Base-by-base conservation (phyloP, 2,329 filamentous ascomycete genomes). In the Alternaria gaisen region DNA sequence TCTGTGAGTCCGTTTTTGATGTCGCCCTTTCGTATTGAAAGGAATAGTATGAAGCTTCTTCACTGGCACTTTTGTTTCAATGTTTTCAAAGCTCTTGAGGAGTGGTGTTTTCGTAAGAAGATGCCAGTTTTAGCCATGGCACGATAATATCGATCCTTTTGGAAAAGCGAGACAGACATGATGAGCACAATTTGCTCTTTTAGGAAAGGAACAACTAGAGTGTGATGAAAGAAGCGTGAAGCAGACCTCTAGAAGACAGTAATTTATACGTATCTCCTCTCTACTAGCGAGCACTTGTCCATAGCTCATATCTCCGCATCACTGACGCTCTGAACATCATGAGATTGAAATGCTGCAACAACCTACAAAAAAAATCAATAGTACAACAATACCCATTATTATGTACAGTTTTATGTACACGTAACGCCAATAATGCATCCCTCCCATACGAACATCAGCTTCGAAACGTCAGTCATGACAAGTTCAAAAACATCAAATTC, bases 321-420 rank as follows among this genome's bases (percentile, higher is more conserved):
- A n/a, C 46, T 34, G 20, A 5, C 4, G 10, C 1, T 1, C 14
- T 4, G 9, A 5, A 22, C 7, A 48, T 48, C 4, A 14, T 16
- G 16, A 46, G 3, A 16, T 46, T 18, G 5, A 4, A 7, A 18
- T 0, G 28, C 22, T 34, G 6, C 30, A 48, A n/a, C 1, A 22
- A 0, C 9, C 11, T 36, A 4, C 30, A 48, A 3, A 3, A 36
- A 0, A 1, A 4, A 20, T 38, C 30, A 50, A 50, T 7, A 38
- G 46, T 50, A 50, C 32, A 50, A 38, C 20, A 50, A 50, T 38
- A 14, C 30, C 46, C 9, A 50, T 50, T 50, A 50, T 26, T 36
- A 50, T 50, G 46, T 50, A 38, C 46, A 38, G 3, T 50, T 50
- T 48, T 38, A 14, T 50, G 46, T 50, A 38, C 46, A 50, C 46